Conservation (phyloP, 1,139 yeast species). For the Magnusiomyces paraingens region DNA sequence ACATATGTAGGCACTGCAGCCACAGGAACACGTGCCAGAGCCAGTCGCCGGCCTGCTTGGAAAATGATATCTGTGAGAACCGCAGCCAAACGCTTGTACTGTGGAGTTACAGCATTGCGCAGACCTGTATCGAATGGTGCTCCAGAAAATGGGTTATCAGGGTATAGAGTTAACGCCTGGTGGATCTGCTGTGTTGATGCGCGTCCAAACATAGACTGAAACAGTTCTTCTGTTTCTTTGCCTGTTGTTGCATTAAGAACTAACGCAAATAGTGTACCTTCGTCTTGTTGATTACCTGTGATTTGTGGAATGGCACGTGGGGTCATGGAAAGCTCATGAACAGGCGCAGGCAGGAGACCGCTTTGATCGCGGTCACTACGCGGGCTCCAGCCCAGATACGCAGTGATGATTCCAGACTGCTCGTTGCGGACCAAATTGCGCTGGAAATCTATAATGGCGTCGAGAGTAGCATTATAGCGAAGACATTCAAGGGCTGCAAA, state of each 20-base stretch:
- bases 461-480: conserved; percentile 13
- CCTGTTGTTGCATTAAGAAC: conserved; percentile 4
- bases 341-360: conserved; percentile 13
- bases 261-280: conserved; percentile 21
- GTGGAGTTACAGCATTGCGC: conserved; percentile 10
- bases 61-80: conserved; percentile 20
- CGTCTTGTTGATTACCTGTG: conserved; percentile 23
- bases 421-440: conserved; percentile 6
- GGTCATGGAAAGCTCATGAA: conserved; percentile 11
- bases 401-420: conserved; percentile 13
- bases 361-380: conserved; percentile 19
- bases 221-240: neutral
- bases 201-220: conserved; percentile 1
- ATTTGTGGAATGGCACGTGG: conserved; percentile 22
- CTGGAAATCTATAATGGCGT: conserved; percentile 13
- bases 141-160: conserved; percentile 17
- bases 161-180: conserved; percentile 16
- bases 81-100: conserved; percentile 20
- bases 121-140: conserved; percentile 22
- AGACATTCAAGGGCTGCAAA: conserved; percentile 17
- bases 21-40: neutral
- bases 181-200: conserved; percentile 6
- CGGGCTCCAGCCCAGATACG: conserved; percentile 14
- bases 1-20: conserved; percentile 11
- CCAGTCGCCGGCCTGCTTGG: conserved; percentile 20